Conservation (phyloP, 108 stramenopile species). For the Cyclotella baltica region DNA sequence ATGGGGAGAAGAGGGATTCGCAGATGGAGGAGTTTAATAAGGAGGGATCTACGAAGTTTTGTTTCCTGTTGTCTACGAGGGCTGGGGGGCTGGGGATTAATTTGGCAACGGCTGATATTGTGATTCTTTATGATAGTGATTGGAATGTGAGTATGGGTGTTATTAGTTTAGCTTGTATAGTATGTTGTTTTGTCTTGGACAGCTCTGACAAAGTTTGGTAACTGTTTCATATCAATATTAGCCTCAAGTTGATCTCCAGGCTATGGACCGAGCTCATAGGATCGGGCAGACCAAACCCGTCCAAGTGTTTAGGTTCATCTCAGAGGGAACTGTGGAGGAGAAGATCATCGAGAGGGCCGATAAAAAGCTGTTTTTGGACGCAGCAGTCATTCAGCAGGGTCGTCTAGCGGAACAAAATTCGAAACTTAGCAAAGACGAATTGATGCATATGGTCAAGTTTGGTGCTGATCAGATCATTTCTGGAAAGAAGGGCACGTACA, state of each 20-base stretch:
- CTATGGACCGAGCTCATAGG: conserved; percentile 96
- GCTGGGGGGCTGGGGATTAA: conserved; percentile 99
- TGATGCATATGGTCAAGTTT: conserved; percentile 98
- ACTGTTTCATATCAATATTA: no score
- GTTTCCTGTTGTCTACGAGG: conserved; percentile 96
- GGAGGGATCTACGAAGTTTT: conserved; percentile 91
- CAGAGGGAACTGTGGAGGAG: conserved; percentile 98
- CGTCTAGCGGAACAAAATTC: conserved; percentile 92
- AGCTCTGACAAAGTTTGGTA: no score
- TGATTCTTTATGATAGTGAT: conserved; percentile 94
- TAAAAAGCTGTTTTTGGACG: conserved; percentile 98
- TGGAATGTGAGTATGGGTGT: conserved; percentile 28
- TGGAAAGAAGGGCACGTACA: conserved; percentile 83
- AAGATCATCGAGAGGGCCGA: conserved; percentile 99
- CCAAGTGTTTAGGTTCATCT: conserved; percentile 96
- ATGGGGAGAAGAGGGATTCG: conserved; percentile 92
- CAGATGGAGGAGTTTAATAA: conserved; percentile 97
- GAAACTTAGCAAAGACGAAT: conserved; percentile 90
- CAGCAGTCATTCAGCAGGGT: conserved; percentile 99
- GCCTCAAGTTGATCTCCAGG: conserved; percentile 96
- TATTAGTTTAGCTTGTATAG: background rate
- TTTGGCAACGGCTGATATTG: conserved; percentile 97
- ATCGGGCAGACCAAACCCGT: conserved; percentile 99
- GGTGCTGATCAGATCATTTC: conserved; percentile 98
- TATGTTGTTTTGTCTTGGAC: background rate